Evolutionary conservation across 2,329 filamentous ascomycete species (phyloP).

Genomic region (Nothopassalora personata): DNA sequence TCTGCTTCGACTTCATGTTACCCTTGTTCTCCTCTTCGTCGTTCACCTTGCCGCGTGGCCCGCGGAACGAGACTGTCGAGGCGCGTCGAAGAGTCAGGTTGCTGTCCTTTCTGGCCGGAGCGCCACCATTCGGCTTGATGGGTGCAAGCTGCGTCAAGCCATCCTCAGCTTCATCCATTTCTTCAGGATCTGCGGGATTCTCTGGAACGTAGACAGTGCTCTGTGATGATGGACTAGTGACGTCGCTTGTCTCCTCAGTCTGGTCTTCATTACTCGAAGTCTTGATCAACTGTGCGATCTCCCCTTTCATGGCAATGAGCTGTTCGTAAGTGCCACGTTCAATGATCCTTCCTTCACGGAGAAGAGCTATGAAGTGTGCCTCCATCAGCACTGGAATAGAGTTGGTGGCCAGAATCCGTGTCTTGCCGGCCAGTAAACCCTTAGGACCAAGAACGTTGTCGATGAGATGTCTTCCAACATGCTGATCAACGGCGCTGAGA

Average conservation of each 20-base stretch:
- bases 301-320: constrained; percentile 87
- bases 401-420: constrained; percentile 89
- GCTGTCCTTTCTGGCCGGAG: constrained; percentile 54
- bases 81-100: constrained; percentile 79
- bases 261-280: constrained; percentile 55
- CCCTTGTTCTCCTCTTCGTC: constrained; percentile 67
- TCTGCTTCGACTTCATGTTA: constrained; percentile 68
- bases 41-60: constrained; percentile 72
- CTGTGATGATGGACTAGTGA: constrained; percentile 19
- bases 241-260: constrained; percentile 17
- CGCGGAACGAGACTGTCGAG: constrained; percentile 83
- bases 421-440: constrained; percentile 78
- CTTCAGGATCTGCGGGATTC: constrained; percentile 46
- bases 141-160: constrained; percentile 68
- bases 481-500: constrained; percentile 94
- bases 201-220: constrained; percentile 45
- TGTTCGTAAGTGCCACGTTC: constrained; percentile 89
- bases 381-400: constrained; percentile 86
- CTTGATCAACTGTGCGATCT: constrained; percentile 77
- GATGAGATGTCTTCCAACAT: constrained; percentile 91
- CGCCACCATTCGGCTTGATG: constrained; percentile 51
- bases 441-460: constrained; percentile 84
- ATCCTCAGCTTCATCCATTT: constrained; percentile 61
- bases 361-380: constrained; percentile 79
- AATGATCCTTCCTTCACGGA: constrained; percentile 75